phyloP scores from a whole-genome alignment of 1,139 yeast species.

The Starmera stellimalicola region DNA sequence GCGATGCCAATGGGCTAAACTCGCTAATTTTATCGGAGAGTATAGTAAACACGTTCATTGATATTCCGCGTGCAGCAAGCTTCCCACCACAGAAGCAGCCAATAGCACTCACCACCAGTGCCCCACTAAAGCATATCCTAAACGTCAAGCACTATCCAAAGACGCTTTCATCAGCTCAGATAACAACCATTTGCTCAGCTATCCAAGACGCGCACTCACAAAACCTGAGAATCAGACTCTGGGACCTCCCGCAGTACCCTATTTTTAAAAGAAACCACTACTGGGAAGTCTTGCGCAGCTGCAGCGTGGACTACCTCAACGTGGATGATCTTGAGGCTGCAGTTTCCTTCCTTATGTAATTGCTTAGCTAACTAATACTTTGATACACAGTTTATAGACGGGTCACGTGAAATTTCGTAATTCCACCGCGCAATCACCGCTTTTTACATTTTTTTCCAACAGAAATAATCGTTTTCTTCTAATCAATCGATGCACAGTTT shows the following conservation, averaged over 20 bases:
- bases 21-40: slow-evolving; percentile 13
- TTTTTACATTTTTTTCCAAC: background rate
- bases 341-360: background rate
- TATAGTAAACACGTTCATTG: slow-evolving; percentile 21
- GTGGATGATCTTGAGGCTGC: slow-evolving; percentile 31
- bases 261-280: slow-evolving; percentile 23
- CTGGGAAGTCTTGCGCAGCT: slow-evolving; percentile 29
- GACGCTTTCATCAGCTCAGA: slow-evolving; percentile 17
- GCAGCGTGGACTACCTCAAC: slow-evolving; percentile 33
- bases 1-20: slow-evolving; percentile 25
- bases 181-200: slow-evolving; percentile 16
- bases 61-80: slow-evolving; percentile 24
- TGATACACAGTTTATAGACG: background rate
- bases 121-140: background rate
- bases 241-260: slow-evolving; percentile 48
- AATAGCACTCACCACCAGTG: background rate
- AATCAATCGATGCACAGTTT: slow-evolving; percentile 9
- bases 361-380: background rate
- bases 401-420: background rate
- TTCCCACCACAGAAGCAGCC: background rate
- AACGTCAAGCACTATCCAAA: background rate
- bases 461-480: background rate
- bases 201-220: slow-evolving; percentile 27
- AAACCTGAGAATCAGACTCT: slow-evolving; percentile 33
- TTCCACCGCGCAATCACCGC: background rate